Evolutionary conservation across 768 basidiomycete species (phyloP).

Genomic region (Boletus huronensis): DNA sequence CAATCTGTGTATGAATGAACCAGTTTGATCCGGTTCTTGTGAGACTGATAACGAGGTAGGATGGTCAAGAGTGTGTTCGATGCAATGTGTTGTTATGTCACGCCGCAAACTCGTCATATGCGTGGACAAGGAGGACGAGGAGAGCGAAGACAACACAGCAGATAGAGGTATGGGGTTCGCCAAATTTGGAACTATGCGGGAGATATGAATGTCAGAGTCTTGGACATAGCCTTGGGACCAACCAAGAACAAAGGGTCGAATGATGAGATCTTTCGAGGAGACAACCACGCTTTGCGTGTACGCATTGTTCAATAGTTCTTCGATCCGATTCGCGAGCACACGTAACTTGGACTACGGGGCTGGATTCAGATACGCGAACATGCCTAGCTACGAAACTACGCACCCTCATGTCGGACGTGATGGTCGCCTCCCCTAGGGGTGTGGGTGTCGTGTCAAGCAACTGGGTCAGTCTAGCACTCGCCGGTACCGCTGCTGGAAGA

Average conservation of each 20-base stretch:
- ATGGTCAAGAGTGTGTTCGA: constrained; percentile 56
- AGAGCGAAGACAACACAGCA: constrained; percentile 57
- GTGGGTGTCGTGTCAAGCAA: constrained; percentile 47
- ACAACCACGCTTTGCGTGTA: constrained; percentile 57
- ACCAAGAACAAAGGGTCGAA: constrained; percentile 52
- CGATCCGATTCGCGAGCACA: constrained; percentile 52
- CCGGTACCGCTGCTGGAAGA: constrained; percentile 60
- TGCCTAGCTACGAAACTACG: constrained; percentile 14
- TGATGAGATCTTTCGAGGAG: constrained; percentile 45
- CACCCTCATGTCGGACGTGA: constrained; percentile 60
- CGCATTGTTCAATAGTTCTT: constrained; percentile 71
- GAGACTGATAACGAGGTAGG: constrained; percentile 42
- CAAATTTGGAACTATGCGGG: constrained; percentile 54
- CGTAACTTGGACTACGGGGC: constrained; percentile 51
- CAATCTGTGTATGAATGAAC: constrained; percentile 43
- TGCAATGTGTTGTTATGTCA: constrained; percentile 55
- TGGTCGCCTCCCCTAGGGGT: constrained; percentile 48
- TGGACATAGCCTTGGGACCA: constrained; percentile 32
- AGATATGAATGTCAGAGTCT: constrained; percentile 1
- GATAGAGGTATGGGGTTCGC: constrained; percentile 47
- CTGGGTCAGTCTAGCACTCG: constrained; percentile 39
- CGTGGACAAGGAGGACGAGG: constrained; percentile 48
- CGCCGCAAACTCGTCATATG: constrained; percentile 62
- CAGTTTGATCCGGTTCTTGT: constrained; percentile 32
- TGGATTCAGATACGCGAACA: background rate